Base-by-base conservation (phyloP, 257 asterid genomes). In the Solanum chiquidenum region DNA sequence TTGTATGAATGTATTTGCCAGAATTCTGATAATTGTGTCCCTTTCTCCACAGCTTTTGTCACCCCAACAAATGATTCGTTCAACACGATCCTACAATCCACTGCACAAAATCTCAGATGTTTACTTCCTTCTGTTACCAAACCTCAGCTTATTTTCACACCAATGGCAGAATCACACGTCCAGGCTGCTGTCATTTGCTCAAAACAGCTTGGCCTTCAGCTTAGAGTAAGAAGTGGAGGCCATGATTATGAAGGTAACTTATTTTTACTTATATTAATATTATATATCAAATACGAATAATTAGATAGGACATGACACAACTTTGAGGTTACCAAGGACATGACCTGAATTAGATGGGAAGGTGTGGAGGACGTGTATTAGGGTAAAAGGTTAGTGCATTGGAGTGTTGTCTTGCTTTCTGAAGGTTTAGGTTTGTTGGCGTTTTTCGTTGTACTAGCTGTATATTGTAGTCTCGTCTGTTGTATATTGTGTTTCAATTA, bases 21-120 rank as follows among this genome's bases (percentile, higher is more conserved):
- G 60, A 88, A 90, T 83, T 90, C 91, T 55, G 91, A 90, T 35
- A 62, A 72, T 23, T 31, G 77, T 13, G 44, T 90, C 82, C 91
- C 91, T 58, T 90, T 90, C 16, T 86, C 91, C 11, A 18, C 83
- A 58, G 90, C 89, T 27, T 90, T 88, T 31, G 82, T 72, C 37
- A 42, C 91, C 12, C 90, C 92, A 6, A 62, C 58, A 31, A 89
- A 91, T 86, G 86, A 88, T 25, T 85, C 91, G 2, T 91, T 89
- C 76, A 55, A 9, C 40, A 10, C 87, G 1, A 73, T 87, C 72
- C 84, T 91, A 10, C 82, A 91, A 66, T 91, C 91, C 23, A 85
- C 91, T 9, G 91, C 91, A 21, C 92, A 91, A 86, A 91, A 91
- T 76, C 91, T 91, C 25, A 86, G 92, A 58, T 91, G 87, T 75